Conservation (phyloP, 345 rosid species). For the Eucalyptus cloeziana region DNA sequence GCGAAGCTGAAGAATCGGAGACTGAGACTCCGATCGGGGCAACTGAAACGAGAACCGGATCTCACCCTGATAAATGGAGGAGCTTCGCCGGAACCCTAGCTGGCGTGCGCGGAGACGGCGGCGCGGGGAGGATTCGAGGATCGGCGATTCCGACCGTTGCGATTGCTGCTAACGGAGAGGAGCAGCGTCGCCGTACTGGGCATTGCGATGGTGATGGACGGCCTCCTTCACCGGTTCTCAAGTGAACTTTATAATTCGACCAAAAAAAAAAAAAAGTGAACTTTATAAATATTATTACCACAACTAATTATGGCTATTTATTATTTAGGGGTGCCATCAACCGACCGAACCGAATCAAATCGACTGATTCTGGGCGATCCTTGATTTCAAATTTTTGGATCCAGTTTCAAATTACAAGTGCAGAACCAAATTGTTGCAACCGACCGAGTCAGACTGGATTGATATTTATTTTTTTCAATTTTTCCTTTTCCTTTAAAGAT, state of each 20-base stretch:
- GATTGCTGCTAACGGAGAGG: neutral
- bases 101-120: neutral
- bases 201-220: neutral
- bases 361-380: accelerated
- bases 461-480: too few relatives aligned
- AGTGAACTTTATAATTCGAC: neutral
- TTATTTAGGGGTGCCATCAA: accelerated
- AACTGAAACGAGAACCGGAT: neutral
- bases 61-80: neutral
- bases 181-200: neutral
- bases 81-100: neutral
- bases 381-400: too few relatives aligned
- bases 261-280: neutral
- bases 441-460: accelerated
- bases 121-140: neutral
- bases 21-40: neutral
- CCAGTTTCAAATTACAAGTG: neutral
- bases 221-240: neutral
- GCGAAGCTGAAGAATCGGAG: neutral
- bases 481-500: too few relatives aligned
- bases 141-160: neutral
- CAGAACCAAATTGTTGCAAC: accelerated
- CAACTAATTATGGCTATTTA: accelerated
- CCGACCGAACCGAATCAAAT: accelerated
- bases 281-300: neutral